These are phyloP conservation scores for Bauhinia variegata DNA, from an alignment of 306 rosid genomes.

Conservation along the genomic window DNA sequence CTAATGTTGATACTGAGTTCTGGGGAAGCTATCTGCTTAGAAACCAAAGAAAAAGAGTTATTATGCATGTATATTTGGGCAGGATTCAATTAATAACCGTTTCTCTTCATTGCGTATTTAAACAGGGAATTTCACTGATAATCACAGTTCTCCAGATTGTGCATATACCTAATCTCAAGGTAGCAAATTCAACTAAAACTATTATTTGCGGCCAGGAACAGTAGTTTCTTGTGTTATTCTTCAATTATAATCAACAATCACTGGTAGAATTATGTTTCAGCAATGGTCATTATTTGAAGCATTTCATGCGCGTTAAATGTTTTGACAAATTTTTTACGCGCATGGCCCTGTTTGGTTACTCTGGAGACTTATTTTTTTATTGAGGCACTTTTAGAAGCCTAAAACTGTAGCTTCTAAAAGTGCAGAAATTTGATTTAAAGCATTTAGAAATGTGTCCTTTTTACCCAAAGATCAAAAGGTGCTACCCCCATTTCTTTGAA, in stretches of 20 bases:
- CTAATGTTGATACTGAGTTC: slow-evolving; percentile 1
- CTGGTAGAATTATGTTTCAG: slow-evolving; percentile 1
- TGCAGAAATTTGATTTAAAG: too few species aligned
- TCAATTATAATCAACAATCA: not conserved
- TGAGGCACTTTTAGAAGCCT: too few species aligned
- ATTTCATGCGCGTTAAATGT: slow-evolving; percentile 7
- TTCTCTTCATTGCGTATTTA: slow-evolving; percentile 25
- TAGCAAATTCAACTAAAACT: slow-evolving; percentile 41
- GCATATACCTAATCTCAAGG: slow-evolving; percentile 95
- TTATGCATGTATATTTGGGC: slow-evolving; percentile 7
- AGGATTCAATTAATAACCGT: slow-evolving; percentile 25
- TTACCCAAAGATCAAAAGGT: too few species aligned
- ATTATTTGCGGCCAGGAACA: not conserved
- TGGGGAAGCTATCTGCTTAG: too few species aligned
- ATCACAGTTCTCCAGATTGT: slow-evolving; percentile 91
- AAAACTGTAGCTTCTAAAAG: too few species aligned
- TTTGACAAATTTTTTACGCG: not conserved
- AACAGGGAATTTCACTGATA: slow-evolving; percentile 86
- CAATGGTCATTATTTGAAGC: slow-evolving; percentile 16
- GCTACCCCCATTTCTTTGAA: too few species aligned
- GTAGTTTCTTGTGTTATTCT: not conserved
- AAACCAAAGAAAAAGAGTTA: not conserved
- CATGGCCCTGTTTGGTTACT: too few species aligned
- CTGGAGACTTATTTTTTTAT: too few species aligned
- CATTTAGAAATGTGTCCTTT: too few species aligned